phyloP scores from a whole-genome alignment of 2,329 filamentous ascomycete species.

The Pseudopithomyces maydicus region DNA sequence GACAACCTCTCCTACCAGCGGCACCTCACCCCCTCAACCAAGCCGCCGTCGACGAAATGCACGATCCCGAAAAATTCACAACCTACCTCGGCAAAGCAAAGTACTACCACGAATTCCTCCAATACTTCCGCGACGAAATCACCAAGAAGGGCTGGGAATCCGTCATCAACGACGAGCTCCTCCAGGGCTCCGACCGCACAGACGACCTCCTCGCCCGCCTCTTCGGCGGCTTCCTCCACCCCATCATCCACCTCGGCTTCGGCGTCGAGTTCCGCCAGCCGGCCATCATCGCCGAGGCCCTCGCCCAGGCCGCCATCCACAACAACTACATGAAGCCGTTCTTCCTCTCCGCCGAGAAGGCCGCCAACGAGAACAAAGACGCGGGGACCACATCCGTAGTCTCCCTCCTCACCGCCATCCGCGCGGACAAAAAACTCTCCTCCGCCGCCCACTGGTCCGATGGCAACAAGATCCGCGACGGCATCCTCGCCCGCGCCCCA shows the following conservation, averaged over 20 bases:
- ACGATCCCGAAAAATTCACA: constrained; percentile 61
- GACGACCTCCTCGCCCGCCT: constrained; percentile 73
- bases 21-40: constrained; percentile 53
- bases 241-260: constrained; percentile 84
- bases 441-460: constrained; percentile 59
- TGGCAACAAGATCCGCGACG: constrained; percentile 69
- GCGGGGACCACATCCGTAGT: constrained; percentile 50
- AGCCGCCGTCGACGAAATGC: constrained; percentile 60
- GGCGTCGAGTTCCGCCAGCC: constrained; percentile 83
- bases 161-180: constrained; percentile 70
- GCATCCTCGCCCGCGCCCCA: constrained; percentile 66
- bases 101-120: constrained; percentile 75
- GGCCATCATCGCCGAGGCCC: constrained; percentile 77
- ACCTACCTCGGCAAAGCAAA: constrained; percentile 66
- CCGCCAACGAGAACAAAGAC: constrained; percentile 39
- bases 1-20: constrained; percentile 71
- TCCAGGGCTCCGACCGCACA: constrained; percentile 67
- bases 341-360: constrained; percentile 60
- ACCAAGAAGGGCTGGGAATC: constrained; percentile 64
- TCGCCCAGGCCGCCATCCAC: constrained; percentile 79
- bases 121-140: constrained; percentile 78
- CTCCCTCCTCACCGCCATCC: constrained; percentile 66
- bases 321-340: constrained; percentile 60
- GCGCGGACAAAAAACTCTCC: constrained; percentile 61
- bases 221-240: constrained; percentile 74